A percentile compares a stretch with the other conserved stretches of the same genome.
Evolutionary conservation across 805 yeast species (phyloP).

Genomic region (Yamadazyma phyllophila): DNA sequence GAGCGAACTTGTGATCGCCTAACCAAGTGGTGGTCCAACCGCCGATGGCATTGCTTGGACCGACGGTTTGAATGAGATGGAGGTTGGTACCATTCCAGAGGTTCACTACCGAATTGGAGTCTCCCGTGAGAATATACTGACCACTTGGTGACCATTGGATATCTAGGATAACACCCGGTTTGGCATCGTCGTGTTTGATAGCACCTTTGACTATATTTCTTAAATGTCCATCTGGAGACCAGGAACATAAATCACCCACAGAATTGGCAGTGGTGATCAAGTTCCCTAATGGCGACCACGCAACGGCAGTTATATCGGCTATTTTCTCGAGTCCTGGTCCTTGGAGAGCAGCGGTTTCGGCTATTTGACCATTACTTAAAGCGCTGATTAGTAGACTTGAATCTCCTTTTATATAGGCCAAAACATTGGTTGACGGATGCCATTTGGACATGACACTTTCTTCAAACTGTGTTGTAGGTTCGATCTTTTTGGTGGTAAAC

Average conservation of each 20-base stretch:
- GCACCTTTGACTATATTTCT: slow-evolving; percentile 41
- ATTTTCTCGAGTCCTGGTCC: slow-evolving; percentile 27
- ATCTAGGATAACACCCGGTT: slow-evolving; percentile 43
- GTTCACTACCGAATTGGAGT: slow-evolving; percentile 39
- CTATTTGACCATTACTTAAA: slow-evolving; percentile 24
- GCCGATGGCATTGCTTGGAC: slow-evolving; percentile 4
- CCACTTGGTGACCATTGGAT: slow-evolving; percentile 63
- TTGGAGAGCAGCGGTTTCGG: slow-evolving; percentile 27
- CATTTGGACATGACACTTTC: slow-evolving; percentile 50
- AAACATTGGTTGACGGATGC: slow-evolving; percentile 50
- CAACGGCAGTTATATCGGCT: slow-evolving; percentile 31
- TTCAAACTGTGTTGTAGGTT: slow-evolving; percentile 37
- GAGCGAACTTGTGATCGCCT: slow-evolving; percentile 62
- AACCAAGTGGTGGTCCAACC: slow-evolving; percentile 69
- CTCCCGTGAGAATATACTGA: slow-evolving; percentile 56
- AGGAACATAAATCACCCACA: slow-evolving; percentile 74
- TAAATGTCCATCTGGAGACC: slow-evolving; percentile 71
- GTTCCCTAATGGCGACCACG: slow-evolving; percentile 71
- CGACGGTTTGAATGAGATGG: slow-evolving; percentile 31
- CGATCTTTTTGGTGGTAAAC: slow-evolving; percentile 34
- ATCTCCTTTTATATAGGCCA: slow-evolving; percentile 56
- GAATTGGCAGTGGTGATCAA: slow-evolving; percentile 60
- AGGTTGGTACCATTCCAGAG: slow-evolving; percentile 62
- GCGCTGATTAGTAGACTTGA: slow-evolving; percentile 47
- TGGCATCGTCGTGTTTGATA: slow-evolving; percentile 8